Percentiles rank a stretch among this genome's conserved stretches.
Evolutionary conservation across 495 filamentous ascomycete genomes (phyloP).

Genomic region (Neurospora sp.): DNA sequence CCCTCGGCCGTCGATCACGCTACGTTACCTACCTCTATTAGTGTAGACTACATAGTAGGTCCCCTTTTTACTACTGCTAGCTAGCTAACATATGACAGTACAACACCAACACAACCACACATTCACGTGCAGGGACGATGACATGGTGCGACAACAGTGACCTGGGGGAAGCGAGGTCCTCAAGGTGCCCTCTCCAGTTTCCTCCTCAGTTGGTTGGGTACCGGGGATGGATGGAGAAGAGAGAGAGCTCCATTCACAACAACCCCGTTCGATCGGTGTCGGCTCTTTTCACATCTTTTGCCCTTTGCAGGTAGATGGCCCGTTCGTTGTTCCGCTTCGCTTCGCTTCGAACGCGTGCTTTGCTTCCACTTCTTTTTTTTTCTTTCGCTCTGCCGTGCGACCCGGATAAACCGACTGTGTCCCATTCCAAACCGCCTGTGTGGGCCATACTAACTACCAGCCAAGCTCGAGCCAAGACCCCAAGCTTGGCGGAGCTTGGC

Average conservation of each 20-base stretch:
- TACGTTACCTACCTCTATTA: neutral
- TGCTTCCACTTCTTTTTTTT: neutral
- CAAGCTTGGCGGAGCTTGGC: neutral
- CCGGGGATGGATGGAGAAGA: neutral
- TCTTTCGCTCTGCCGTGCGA: neutral
- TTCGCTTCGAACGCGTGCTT: neutral
- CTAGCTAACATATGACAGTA: neutral
- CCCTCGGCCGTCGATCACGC: neutral
- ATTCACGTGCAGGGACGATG: neutral
- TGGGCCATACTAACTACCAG: neutral
- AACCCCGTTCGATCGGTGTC: neutral
- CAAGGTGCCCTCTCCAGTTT: neutral
- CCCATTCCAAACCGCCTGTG: no score
- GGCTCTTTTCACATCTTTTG: neutral
- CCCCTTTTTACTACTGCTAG: neutral
- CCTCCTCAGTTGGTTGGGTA: neutral
- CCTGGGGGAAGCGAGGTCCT: neutral
- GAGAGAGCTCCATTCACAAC: neutral
- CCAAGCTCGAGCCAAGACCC: no score
- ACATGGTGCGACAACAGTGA: neutral
- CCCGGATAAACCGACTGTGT: neutral
- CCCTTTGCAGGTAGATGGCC: neutral
- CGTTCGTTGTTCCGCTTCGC: neutral
- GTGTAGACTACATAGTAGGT: neutral
- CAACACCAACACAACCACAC: neutral